Percentiles rank a stretch among this genome's conserved stretches.
Conservation (phyloP, 2,329 filamentous ascomycete species). For the Colletotrichum eleusines region DNA sequence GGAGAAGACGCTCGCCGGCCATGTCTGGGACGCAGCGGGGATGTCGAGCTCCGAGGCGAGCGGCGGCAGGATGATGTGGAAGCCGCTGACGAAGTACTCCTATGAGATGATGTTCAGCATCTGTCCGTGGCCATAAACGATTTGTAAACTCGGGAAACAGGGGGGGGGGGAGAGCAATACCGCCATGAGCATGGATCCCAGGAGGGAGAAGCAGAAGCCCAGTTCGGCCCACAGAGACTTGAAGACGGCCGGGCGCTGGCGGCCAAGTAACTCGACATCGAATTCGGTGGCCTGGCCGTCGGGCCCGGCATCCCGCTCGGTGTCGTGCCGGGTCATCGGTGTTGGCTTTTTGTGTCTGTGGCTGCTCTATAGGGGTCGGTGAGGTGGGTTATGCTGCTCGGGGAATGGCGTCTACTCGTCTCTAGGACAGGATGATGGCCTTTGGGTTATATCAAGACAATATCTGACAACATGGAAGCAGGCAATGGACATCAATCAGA, state of each 20-base stretch:
- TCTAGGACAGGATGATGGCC: not conserved
- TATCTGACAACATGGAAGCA: constrained; percentile 14
- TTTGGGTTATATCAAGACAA: constrained; percentile 4
- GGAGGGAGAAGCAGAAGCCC: constrained; percentile 71
- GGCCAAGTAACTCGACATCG: constrained; percentile 70
- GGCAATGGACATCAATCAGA: not conserved
- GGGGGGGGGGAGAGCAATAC: constrained; percentile 47
- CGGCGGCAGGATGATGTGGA: constrained; percentile 78
- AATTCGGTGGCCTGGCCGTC: constrained; percentile 18
- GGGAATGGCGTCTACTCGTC: not conserved
- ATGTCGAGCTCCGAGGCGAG: constrained; percentile 73
- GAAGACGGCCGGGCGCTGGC: constrained; percentile 71
- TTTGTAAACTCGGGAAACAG: no score
- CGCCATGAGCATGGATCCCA: constrained; percentile 72
- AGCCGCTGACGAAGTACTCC: constrained; percentile 84
- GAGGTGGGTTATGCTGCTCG: not conserved
- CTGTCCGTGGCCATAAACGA: no score
- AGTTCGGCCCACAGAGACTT: constrained; percentile 65
- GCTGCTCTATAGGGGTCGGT: not conserved
- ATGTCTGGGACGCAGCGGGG: constrained; percentile 69
- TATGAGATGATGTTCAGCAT: constrained; percentile 44
- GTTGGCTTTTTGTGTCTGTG: not conserved
- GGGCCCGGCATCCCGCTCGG: constrained; percentile 32
- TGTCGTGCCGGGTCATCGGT: constrained; percentile 30
- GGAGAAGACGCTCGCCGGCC: constrained; percentile 74